phyloP scores from a whole-genome alignment of 2,329 filamentous ascomycete genomes.

The Coniochaeta hoffmannii region DNA sequence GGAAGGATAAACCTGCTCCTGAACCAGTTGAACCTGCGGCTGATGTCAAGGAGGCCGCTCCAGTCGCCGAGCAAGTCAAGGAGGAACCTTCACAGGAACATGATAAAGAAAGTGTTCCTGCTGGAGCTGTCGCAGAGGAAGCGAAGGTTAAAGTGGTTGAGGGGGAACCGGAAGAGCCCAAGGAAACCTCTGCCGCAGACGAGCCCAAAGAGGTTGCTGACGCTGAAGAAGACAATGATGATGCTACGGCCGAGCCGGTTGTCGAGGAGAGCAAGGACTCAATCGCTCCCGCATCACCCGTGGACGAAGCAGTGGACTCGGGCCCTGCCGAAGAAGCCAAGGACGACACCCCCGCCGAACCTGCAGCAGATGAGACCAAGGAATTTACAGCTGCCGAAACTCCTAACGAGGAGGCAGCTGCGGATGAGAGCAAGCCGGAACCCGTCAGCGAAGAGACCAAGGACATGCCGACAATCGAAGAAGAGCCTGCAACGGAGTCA shows the following conservation, averaged over 20 bases:
- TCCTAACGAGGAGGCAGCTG: background rate
- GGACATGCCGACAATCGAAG: background rate
- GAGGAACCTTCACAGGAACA: conserved; percentile 6
- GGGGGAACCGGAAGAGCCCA: too few species aligned
- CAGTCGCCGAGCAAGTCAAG: conserved; percentile 13
- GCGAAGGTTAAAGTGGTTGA: background rate
- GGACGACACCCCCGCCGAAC: conserved; percentile 42
- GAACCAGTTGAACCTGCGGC: background rate
- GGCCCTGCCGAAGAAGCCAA: background rate
- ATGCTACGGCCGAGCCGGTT: background rate
- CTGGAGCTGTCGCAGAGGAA: conserved; percentile 25
- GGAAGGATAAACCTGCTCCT: background rate
- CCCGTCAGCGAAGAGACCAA: background rate
- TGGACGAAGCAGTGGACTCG: conserved; percentile 1
- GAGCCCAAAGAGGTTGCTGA: background rate
- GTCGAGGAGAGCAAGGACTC: background rate
- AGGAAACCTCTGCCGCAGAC: background rate
- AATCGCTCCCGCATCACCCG: conserved; percentile 8
- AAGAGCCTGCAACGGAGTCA: background rate
- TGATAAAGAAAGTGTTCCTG: conserved; percentile 28
- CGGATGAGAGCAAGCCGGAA: background rate
- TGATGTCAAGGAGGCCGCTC: background rate
- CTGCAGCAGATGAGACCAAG: conserved; percentile 41
- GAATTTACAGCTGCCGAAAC: background rate
- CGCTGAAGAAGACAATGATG: background rate